Base-by-base conservation (phyloP, 2,329 filamentous ascomycete species). In the Stagonosporopsis cucurbitacearum region DNA sequence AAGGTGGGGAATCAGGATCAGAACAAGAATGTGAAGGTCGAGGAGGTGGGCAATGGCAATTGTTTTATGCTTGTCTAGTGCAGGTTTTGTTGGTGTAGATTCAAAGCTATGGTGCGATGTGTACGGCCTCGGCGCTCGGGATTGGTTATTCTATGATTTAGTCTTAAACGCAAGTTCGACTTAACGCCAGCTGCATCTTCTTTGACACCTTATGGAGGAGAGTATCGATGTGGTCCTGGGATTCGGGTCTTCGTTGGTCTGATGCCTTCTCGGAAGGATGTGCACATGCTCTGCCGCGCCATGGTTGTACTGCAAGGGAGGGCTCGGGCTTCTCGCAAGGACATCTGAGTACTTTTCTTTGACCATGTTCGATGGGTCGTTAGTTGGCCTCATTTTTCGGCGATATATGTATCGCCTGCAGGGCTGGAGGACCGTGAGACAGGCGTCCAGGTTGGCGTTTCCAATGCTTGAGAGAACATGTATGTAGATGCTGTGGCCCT, bases 31-130 rank as follows among this genome's bases (percentile, higher is more conserved):
- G 35, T 42, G 8, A 33, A n/a, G 23, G 46, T 50, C 1, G 26
- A 41, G 8, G 40, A 50, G n/a, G 45, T 50, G 8, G 26, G 13
- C 7, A 55, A 50, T 33, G 46, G 52, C 22, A 39, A 20, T 2
- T 45, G n/a, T 41, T 12, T 49, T 39, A 40, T 50, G 12, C 40
- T 54, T 9, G 17, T 23, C 13, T 41, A 33, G 19, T 9, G 33
- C 3, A 23, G 9, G 8, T 8, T 4, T 12, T 25, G 22, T 19
- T 20, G n/a, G 25, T 26, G 25, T 26, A 5, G 25, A 26, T 5
- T 26, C 5, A 26, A n/a, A n/a, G n/a, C 25, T 17, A 5, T 5
- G 15, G 5, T 19, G 33, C n/a, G 11, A 19, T 36, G 9, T 36
- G 7, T n/a, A 20, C 26, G 11, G 37, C 30, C 12, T 32, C 13